Base-by-base conservation (phyloP, 257 asterid species). In the Eucommia ulmoides region DNA sequence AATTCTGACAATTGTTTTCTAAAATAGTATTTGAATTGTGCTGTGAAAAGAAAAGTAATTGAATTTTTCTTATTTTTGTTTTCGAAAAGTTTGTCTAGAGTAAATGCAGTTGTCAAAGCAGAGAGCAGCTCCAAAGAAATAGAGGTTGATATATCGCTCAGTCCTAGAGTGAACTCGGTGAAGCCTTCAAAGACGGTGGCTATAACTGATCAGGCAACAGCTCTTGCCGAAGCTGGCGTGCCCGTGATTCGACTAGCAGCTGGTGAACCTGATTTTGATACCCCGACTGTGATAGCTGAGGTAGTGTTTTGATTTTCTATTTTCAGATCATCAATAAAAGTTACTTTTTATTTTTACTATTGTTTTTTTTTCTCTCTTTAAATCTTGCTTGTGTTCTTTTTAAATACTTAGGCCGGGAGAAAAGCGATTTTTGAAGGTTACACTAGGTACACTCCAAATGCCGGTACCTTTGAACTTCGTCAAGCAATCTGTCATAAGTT, bases 261-360 rank as follows among this genome's bases (percentile, higher is more conserved):
- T 11, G 98, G 98, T 19, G 96, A 91, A 57, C 98, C 96, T 10
- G 96, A 91, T 77, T 91, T 91, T 49, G 98, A 80, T 72, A 91
- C 96, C 67, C 98, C 98, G 26, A 54, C 80, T 49, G 61, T 51
- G 20, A 91, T 91, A 56, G 80, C 94, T 20, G 92, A 86, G 94
- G 98, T 89, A 62, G 45, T n/a, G 47, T 20, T 20, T 29, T 2
- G 2, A 14, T 33, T 14, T 33, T 33, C 42, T 17, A 2, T 17
- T 8, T 2, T 33, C 16, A n/a, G n/a, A n/a, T 33, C 16, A 33
- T 33, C 1, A 8, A 1, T 33, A 33, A 33, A 10, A 9, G 16
- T 24, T 20, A 3, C 26, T 53, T 45, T 44, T 42, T 50, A 12
- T 26, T 50, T 8, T 23, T 56, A 23, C 46, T 35, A 15, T 14